Percentiles rank a stretch among this genome's conserved stretches.
Conservation (phyloP, 2,329 filamentous ascomycete species). For the Exophiala calicioides region DNA sequence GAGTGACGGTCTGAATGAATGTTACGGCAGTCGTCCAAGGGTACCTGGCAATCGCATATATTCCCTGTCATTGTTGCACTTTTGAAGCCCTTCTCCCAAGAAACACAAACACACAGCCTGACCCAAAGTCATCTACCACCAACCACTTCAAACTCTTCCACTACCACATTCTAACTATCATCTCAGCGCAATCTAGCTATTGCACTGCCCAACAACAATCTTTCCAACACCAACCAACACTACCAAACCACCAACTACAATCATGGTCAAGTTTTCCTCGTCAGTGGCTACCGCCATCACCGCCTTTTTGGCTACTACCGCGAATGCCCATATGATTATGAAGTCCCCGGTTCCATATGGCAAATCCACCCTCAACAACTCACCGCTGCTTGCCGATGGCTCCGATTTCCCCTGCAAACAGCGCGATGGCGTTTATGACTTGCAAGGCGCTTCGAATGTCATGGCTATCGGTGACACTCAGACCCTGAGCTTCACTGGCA, state of each 20-base stretch:
- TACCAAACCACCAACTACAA: constrained; percentile 9
- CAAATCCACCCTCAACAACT: constrained; percentile 55
- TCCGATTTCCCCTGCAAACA: constrained; percentile 82
- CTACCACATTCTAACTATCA: constrained; percentile 15
- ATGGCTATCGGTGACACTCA: constrained; percentile 66
- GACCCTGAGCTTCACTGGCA: constrained; percentile 66
- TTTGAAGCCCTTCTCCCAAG: background rate
- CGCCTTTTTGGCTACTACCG: constrained; percentile 56
- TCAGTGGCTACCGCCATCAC: constrained; percentile 49
- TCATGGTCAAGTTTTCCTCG: constrained; percentile 21
- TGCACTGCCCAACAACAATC: constrained; percentile 21
- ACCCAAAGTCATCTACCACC: no score
- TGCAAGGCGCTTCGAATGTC: constrained; percentile 51
- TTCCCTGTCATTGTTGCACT: background rate
- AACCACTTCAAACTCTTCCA: no score
- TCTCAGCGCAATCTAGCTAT: constrained; percentile 23
- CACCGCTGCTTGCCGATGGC: constrained; percentile 63
- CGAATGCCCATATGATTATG: constrained; percentile 77
- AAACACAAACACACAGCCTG: no score
- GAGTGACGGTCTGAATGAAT: no score
- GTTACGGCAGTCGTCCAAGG: no score
- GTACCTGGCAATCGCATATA: background rate
- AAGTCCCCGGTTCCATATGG: constrained; percentile 65
- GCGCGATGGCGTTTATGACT: constrained; percentile 49
- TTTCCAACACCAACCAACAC: constrained; percentile 6